These are phyloP conservation scores for Peziza echinospora DNA, from an alignment of 495 filamentous ascomycete genomes.

Conservation along the genomic window DNA sequence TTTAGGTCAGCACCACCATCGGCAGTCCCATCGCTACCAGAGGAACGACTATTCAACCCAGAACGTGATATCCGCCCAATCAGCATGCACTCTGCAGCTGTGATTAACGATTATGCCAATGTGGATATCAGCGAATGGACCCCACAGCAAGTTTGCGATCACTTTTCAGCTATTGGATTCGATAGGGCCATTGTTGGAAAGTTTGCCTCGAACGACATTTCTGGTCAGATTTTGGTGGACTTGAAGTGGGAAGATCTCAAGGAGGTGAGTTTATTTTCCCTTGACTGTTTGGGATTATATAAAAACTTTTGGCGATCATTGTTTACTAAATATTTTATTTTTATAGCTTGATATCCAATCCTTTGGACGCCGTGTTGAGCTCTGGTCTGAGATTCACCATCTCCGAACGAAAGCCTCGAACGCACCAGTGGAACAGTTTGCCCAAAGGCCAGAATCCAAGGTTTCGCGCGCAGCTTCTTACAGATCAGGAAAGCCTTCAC, in stretches of 20 bases:
- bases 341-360: slow-evolving; percentile 71
- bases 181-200: slow-evolving; percentile 54
- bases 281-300: neutral
- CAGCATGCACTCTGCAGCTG: slow-evolving; percentile 20
- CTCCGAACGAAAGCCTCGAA: slow-evolving; percentile 29
- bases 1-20: slow-evolving; percentile 12
- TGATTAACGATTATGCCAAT: slow-evolving; percentile 33
- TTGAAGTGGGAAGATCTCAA: slow-evolving; percentile 86
- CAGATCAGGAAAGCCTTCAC: neutral
- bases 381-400: slow-evolving; percentile 66
- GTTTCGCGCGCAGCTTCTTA: neutral
- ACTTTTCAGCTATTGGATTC: slow-evolving; percentile 53
- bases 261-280: slow-evolving; percentile 26
- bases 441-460: slow-evolving; percentile 1
- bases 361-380: slow-evolving; percentile 65
- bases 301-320: neutral
- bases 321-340: slow-evolving; percentile 5
- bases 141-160: slow-evolving; percentile 51
- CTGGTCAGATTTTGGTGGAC: slow-evolving; percentile 57
- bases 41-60: slow-evolving; percentile 1
- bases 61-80: slow-evolving; percentile 18
- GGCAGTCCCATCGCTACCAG: slow-evolving; percentile 6
- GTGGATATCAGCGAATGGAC: slow-evolving; percentile 40
- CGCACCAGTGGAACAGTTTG: slow-evolving; percentile 3
- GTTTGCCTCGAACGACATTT: slow-evolving; percentile 79